A percentile compares a stretch with the other conserved stretches of the same genome.
Evolutionary conservation across 2,329 filamentous ascomycete genomes (phyloP).

Genomic region (Aspergillus hortae): DNA sequence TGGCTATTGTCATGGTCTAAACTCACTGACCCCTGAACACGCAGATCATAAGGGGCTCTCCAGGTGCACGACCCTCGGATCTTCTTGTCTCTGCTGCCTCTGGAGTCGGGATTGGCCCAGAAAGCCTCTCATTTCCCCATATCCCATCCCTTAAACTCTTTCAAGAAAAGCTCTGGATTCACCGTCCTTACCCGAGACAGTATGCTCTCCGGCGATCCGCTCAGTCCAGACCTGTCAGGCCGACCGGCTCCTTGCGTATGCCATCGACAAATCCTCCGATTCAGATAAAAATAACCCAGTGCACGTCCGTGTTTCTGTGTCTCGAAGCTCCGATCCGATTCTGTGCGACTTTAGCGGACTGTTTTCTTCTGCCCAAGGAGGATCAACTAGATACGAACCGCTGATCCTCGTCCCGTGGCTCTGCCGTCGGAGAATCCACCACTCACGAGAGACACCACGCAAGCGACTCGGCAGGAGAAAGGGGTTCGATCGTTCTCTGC

Average conservation of each 20-base stretch:
- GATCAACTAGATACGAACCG: background rate
- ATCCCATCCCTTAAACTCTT: background rate
- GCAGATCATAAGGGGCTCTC: slow-evolving; percentile 3
- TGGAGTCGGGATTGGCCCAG: background rate
- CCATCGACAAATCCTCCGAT: background rate
- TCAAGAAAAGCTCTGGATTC: background rate
- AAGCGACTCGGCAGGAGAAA: background rate
- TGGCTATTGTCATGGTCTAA: background rate
- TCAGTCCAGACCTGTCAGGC: background rate
- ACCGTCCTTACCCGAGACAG: background rate
- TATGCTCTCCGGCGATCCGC: background rate
- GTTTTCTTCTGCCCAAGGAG: background rate
- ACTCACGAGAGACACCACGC: background rate
- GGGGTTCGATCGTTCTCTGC: too few species aligned
- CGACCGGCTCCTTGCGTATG: background rate
- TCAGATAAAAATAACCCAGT: background rate
- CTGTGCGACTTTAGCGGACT: background rate
- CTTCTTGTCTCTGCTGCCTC: background rate
- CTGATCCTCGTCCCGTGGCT: slow-evolving; percentile 1
- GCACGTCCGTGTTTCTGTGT: background rate
- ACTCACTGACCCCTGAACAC: slow-evolving; percentile 1
- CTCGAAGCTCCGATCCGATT: background rate
- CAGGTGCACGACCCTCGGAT: slow-evolving; percentile 1
- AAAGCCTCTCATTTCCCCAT: background rate
- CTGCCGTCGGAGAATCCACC: background rate